These are phyloP conservation scores for Chenopodium album DNA, from an alignment of 148 eudicot genomes.

Conservation along the genomic window DNA sequence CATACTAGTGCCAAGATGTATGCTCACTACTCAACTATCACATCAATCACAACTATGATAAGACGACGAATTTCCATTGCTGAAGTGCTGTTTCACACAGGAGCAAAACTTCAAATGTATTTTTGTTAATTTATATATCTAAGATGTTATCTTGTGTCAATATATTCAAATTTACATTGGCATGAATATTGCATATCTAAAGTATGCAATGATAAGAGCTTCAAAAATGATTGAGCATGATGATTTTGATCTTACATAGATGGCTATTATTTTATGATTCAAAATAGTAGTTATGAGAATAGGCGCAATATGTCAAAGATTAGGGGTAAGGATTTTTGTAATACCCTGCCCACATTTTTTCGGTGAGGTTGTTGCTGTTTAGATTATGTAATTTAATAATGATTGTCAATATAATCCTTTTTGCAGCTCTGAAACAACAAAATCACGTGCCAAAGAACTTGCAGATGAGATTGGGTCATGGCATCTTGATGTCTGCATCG, in stretches of 20 bases:
- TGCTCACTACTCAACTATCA: not conserved
- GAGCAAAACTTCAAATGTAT: not conserved
- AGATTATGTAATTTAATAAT: not conserved
- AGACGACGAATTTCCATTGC: not conserved
- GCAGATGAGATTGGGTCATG: conserved; percentile 91
- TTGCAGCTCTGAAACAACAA: conserved; percentile 82
- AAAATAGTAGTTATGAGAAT: not conserved
- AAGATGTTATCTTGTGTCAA: not conserved
- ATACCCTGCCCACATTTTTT: not conserved
- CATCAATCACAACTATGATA: not conserved
- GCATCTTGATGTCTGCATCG: conserved; percentile 90
- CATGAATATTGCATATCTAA: not conserved
- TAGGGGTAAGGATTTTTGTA: not conserved
- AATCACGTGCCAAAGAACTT: conserved; percentile 68
- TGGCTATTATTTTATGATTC: not conserved
- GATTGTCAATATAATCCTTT: not conserved
- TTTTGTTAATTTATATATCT: not conserved
- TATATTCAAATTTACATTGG: not conserved
- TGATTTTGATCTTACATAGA: not conserved
- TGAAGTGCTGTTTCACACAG: not conserved
- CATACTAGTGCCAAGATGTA: not conserved
- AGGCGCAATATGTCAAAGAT: not conserved
- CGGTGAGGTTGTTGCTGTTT: not conserved
- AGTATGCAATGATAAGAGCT: not conserved
- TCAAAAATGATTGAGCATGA: not conserved